Evolutionary conservation across 371 early-diverging fungal genomes (phyloP).

Genomic region (Mycotypha africana): DNA sequence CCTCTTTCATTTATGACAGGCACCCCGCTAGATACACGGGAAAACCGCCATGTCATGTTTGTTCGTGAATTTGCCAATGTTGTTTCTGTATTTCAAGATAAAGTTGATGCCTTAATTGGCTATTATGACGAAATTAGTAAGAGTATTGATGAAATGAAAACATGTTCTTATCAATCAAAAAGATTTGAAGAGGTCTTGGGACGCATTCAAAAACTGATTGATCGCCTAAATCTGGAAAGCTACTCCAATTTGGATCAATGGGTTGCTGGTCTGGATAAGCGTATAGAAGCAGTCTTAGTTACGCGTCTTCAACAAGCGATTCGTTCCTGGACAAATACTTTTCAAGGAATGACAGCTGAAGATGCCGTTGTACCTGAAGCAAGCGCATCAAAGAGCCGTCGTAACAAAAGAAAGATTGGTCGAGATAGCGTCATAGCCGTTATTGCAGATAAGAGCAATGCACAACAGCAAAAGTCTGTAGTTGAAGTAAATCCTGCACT

Average conservation of each 20-base stretch:
- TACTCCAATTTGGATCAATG: slow-evolving; percentile 91
- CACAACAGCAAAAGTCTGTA: slow-evolving; percentile 28
- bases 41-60: slow-evolving; percentile 88
- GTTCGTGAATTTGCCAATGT: slow-evolving; percentile 91
- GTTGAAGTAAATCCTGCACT: slow-evolving; percentile 60
- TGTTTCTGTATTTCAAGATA: slow-evolving; percentile 94
- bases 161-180: slow-evolving; percentile 69
- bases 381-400: slow-evolving; percentile 41
- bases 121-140: slow-evolving; percentile 79
- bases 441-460: slow-evolving; percentile 32
- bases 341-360: slow-evolving; percentile 54
- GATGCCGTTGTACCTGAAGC: slow-evolving; percentile 39
- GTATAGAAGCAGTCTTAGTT: slow-evolving; percentile 78
- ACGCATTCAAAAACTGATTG: slow-evolving; percentile 83
- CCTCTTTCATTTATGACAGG: slow-evolving; percentile 46
- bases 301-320: slow-evolving; percentile 78
- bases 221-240: slow-evolving; percentile 88
- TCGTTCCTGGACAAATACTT: slow-evolving; percentile 69
- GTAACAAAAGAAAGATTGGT: slow-evolving; percentile 54
- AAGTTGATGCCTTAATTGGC: slow-evolving; percentile 78
- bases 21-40: slow-evolving; percentile 55
- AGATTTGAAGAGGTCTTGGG: slow-evolving; percentile 67
- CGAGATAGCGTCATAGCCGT: slow-evolving; percentile 25
- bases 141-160: slow-evolving; percentile 76
- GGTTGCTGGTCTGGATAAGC: slow-evolving; percentile 79